These are phyloP conservation scores for Pneumocystis oryctolagi DNA, from an alignment of 1,139 yeast genomes.

Conservation along the genomic window DNA sequence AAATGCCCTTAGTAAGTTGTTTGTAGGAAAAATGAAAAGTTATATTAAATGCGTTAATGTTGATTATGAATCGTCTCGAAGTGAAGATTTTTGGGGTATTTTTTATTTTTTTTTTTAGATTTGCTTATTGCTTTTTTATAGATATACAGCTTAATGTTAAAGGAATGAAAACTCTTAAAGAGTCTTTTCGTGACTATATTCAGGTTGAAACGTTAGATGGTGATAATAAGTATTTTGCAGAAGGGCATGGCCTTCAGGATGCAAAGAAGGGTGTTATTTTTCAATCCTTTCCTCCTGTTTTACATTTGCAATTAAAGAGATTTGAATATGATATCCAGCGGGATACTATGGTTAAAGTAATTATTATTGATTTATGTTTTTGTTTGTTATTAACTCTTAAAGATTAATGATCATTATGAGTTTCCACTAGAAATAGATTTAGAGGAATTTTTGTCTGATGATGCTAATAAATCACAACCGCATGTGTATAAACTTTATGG, in stretches of 20 bases:
- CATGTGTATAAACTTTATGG: slow-evolving; percentile 73
- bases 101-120: not conserved
- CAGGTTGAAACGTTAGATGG: slow-evolving; percentile 84
- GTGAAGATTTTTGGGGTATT: slow-evolving; percentile 73
- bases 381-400: slow-evolving; percentile 19
- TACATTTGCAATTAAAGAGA: slow-evolving; percentile 82
- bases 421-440: slow-evolving; percentile 75
- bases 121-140: not conserved
- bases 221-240: slow-evolving; percentile 90
- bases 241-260: slow-evolving; percentile 83
- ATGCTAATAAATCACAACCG: slow-evolving; percentile 38
- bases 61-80: slow-evolving; percentile 84
- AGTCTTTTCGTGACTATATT: slow-evolving; percentile 72
- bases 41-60: slow-evolving; percentile 86
- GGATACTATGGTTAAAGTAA: slow-evolving; percentile 49
- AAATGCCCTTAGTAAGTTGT: slow-evolving; percentile 59
- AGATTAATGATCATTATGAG: slow-evolving; percentile 84
- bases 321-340: slow-evolving; percentile 88
- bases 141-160: slow-evolving; percentile 91
- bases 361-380: not conserved
- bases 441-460: slow-evolving; percentile 59
- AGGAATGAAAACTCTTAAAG: slow-evolving; percentile 54
- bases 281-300: slow-evolving; percentile 77
- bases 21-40: slow-evolving; percentile 95
- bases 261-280: slow-evolving; percentile 94